phyloP scores from a whole-genome alignment of 495 filamentous ascomycete genomes.

The Hypoxylon subgilvum region DNA sequence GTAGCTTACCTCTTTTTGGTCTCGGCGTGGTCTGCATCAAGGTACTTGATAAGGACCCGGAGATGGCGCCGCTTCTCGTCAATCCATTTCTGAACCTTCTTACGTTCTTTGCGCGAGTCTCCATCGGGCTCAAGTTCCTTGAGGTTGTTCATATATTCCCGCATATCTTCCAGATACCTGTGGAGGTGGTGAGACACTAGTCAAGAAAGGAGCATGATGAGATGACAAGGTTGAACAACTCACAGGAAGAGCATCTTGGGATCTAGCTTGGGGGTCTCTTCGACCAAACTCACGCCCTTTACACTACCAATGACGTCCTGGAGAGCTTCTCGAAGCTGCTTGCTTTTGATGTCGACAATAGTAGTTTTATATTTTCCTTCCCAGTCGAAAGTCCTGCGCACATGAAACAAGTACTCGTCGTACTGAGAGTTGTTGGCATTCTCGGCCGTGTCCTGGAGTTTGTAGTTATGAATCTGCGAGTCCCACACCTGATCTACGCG shows the following conservation, averaged over 20 bases:
- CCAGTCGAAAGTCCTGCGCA: slow-evolving; percentile 84
- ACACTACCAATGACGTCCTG: slow-evolving; percentile 79
- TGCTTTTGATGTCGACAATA: slow-evolving; percentile 84
- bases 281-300: slow-evolving; percentile 79
- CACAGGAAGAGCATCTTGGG: slow-evolving; percentile 85
- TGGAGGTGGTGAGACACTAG: slow-evolving; percentile 4
- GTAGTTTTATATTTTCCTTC: slow-evolving; percentile 84
- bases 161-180: slow-evolving; percentile 76
- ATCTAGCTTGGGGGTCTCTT: slow-evolving; percentile 78
- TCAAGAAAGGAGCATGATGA: not conserved
- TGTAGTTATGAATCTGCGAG: slow-evolving; percentile 79
- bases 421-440: slow-evolving; percentile 75
- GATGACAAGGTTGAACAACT: slow-evolving; percentile 14
- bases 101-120: slow-evolving; percentile 62
- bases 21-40: slow-evolving; percentile 81
- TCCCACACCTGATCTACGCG: slow-evolving; percentile 87
- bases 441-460: slow-evolving; percentile 79
- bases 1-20: slow-evolving; percentile 64
- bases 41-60: slow-evolving; percentile 78
- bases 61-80: slow-evolving; percentile 70
- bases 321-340: slow-evolving; percentile 73
- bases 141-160: slow-evolving; percentile 67
- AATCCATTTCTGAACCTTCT: slow-evolving; percentile 69
- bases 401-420: slow-evolving; percentile 85
- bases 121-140: slow-evolving; percentile 58